These are phyloP conservation scores for Leptographium radiaticola DNA, from an alignment of 2,329 filamentous ascomycete genomes.

Conservation along the genomic window DNA sequence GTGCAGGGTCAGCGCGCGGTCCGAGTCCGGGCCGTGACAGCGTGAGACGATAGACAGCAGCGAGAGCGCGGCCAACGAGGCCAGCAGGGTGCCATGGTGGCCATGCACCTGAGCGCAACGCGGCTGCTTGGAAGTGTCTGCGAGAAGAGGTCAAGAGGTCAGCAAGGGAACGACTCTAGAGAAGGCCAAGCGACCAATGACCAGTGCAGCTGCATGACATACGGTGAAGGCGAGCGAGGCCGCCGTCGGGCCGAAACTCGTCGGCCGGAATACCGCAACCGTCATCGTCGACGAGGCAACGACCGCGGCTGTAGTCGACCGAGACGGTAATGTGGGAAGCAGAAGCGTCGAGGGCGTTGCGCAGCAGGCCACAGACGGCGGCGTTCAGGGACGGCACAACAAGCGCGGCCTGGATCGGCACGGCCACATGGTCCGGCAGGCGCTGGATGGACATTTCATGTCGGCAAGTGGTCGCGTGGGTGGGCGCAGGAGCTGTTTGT, in stretches of 20 bases:
- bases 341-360: slow-evolving; percentile 74
- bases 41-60: slow-evolving; percentile 65
- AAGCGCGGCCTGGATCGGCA: slow-evolving; percentile 77
- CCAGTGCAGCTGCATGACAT: slow-evolving; percentile 17
- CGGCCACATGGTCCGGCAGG: slow-evolving; percentile 56
- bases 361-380: slow-evolving; percentile 58
- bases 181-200: slow-evolving; percentile 1
- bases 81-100: slow-evolving; percentile 59
- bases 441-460: slow-evolving; percentile 48
- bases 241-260: slow-evolving; percentile 61
- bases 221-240: slow-evolving; percentile 64
- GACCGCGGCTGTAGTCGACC: slow-evolving; percentile 63
- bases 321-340: slow-evolving; percentile 56
- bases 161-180: background rate
- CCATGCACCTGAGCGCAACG: slow-evolving; percentile 42
- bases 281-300: slow-evolving; percentile 73
- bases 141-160: background rate
- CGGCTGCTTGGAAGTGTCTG: slow-evolving; percentile 69
- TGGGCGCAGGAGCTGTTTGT: too few species aligned
- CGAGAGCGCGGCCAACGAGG: slow-evolving; percentile 63
- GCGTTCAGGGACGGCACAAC: slow-evolving; percentile 60
- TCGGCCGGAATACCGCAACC: slow-evolving; percentile 60
- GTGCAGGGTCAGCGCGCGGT: slow-evolving; percentile 57
- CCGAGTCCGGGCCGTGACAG: slow-evolving; percentile 43
- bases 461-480: too few species aligned